Evolutionary conservation across 1,284 basidiomycete species (phyloP).

Genomic region (Trichosporon coremiiforme): DNA sequence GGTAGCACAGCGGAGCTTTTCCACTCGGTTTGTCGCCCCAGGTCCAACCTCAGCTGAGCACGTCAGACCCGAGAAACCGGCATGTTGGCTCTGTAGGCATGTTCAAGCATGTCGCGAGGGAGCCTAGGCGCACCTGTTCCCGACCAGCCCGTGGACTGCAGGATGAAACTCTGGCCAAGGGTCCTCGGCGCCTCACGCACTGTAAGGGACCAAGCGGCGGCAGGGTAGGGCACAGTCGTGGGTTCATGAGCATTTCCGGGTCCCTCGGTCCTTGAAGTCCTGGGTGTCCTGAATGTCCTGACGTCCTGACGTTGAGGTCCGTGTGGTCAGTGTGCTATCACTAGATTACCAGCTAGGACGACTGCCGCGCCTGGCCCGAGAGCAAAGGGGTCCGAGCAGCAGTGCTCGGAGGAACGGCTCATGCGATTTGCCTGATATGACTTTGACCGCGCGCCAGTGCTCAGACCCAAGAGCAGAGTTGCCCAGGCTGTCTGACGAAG

Average conservation of each 20-base stretch:
- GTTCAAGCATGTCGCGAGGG: too few species aligned
- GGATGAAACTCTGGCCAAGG: neutral
- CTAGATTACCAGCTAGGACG: neutral
- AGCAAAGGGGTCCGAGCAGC: neutral
- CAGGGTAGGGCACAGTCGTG: neutral
- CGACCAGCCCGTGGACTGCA: neutral
- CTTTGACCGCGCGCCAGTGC: neutral
- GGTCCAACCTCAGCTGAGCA: neutral
- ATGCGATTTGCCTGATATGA: neutral
- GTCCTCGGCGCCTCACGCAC: neutral
- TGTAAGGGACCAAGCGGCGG: neutral
- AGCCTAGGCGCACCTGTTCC: neutral
- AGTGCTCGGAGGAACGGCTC: neutral
- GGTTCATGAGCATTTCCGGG: slow-evolving; percentile 11
- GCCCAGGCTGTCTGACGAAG: too few species aligned
- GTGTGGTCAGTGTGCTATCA: neutral
- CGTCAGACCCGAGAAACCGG: neutral
- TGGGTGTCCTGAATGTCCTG: neutral
- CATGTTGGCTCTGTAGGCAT: neutral
- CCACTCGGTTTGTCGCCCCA: too few species aligned
- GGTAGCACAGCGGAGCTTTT: too few species aligned
- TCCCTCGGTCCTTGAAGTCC: slow-evolving; percentile 1
- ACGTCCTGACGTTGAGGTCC: neutral
- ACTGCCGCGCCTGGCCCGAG: neutral
- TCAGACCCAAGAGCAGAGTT: neutral